These are phyloP conservation scores for Cochlearia excelsa DNA, from an alignment of 345 rosid genomes.

Conservation along the genomic window DNA sequence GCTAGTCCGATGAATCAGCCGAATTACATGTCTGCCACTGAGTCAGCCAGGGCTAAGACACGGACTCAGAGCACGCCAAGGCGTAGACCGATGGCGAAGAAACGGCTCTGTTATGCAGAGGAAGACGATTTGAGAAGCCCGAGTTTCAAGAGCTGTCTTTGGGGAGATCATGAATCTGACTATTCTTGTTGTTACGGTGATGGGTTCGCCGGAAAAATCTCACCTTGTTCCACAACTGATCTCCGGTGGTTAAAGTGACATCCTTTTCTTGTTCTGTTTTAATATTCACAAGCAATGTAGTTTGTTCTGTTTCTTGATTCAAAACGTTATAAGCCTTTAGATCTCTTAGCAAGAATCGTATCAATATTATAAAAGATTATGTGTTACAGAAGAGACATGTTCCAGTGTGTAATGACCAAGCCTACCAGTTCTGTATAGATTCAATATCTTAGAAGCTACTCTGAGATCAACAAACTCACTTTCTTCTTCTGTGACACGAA, in stretches of 20 bases:
- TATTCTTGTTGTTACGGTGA: constrained; percentile 47
- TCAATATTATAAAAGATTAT: not conserved
- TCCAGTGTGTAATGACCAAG: constrained; percentile 75
- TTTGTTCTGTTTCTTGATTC: constrained; percentile 3
- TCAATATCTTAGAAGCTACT: constrained; percentile 59
- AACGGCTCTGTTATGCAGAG: constrained; percentile 60
- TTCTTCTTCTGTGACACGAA: constrained; percentile 39
- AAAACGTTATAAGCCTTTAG: too few species aligned
- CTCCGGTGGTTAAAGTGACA: constrained; percentile 58
- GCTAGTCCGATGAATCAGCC: constrained; percentile 72
- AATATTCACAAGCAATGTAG: not conserved
- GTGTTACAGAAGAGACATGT: constrained; percentile 32
- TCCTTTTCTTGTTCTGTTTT: not conserved
- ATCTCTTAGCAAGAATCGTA: too few species aligned
- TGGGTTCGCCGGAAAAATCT: constrained; percentile 56
- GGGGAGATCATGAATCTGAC: constrained; percentile 45
- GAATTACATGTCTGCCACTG: constrained; percentile 83
- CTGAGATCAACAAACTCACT: constrained; percentile 36
- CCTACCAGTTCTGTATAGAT: constrained; percentile 80
- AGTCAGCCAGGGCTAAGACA: constrained; percentile 75
- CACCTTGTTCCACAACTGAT: constrained; percentile 66
- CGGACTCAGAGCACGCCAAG: constrained; percentile 76
- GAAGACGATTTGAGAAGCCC: constrained; percentile 57
- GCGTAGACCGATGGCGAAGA: constrained; percentile 61
- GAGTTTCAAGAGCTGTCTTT: constrained; percentile 64